phyloP scores from a whole-genome alignment of 192 early-diverging fungal genomes.

The Neocallimastix lanati region DNA sequence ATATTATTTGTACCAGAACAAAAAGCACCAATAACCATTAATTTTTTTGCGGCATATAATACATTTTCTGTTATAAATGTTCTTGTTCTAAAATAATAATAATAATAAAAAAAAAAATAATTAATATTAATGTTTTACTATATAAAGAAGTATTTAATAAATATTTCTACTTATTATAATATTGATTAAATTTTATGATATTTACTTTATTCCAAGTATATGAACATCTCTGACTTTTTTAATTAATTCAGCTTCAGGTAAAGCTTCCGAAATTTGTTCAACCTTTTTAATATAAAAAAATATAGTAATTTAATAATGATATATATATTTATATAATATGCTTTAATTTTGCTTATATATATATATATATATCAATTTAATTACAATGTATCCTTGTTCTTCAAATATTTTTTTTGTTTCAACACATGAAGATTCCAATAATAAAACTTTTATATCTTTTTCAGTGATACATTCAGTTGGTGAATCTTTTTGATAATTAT shows the following conservation, averaged over 20 bases:
- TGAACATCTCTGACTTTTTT: background rate
- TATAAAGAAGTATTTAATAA: no score
- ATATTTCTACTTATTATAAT: no score
- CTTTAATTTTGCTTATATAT: no score
- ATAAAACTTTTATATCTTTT: background rate
- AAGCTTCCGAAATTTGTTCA: background rate
- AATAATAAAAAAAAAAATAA: no score
- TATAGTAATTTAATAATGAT: no score
- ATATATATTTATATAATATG: no score
- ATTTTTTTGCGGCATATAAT: background rate
- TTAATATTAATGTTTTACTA: no score
- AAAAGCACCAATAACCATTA: background rate
- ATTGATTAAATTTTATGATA: background rate
- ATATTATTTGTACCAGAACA: background rate
- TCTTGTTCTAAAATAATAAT: background rate
- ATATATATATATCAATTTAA: no score
- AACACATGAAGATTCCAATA: background rate
- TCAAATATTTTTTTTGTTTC: background rate
- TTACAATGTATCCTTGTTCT: background rate
- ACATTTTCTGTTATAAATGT: background rate
- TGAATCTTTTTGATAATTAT: background rate
- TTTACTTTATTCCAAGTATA: background rate
- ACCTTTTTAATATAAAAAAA: background rate
- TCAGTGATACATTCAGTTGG: background rate
- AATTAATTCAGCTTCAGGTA: background rate